phyloP scores from a whole-genome alignment of 2,329 filamentous ascomycete genomes.

The Calonectria crousiana region DNA sequence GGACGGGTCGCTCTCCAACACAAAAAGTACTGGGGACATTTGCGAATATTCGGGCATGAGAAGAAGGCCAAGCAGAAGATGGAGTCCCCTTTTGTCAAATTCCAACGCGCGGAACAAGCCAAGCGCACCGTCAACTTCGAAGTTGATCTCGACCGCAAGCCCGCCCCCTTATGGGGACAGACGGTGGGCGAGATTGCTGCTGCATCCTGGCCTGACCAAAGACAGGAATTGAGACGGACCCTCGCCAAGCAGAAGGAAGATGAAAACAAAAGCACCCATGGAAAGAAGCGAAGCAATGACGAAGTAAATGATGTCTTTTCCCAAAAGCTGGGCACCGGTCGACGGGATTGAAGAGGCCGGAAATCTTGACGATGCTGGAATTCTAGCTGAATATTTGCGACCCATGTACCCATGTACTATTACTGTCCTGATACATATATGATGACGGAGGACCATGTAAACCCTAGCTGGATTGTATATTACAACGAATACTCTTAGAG shows the following conservation, averaged over 20 bases:
- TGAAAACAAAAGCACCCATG: background rate
- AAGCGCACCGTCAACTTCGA: background rate
- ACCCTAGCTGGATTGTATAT: conserved; percentile 21
- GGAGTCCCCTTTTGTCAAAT: conserved; percentile 33
- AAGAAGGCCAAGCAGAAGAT: conserved; percentile 33
- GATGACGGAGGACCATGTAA: background rate
- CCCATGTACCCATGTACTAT: conserved; percentile 24
- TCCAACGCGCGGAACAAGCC: background rate
- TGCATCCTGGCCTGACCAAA: conserved; percentile 25
- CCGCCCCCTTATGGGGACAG: conserved; percentile 14
- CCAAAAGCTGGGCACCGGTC: conserved; percentile 20
- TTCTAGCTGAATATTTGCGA: conserved; percentile 11
- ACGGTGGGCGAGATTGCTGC: conserved; percentile 22
- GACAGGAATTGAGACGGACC: conserved; percentile 15
- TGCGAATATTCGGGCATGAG: conserved; percentile 44
- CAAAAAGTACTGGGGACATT: conserved; percentile 45
- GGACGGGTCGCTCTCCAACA: conserved; percentile 41
- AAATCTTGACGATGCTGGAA: conserved; percentile 1
- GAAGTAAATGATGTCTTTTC: conserved; percentile 26
- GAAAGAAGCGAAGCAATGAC: background rate
- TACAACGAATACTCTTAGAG: conserved; percentile 29
- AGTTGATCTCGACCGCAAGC: conserved; percentile 2
- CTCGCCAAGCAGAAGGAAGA: conserved; percentile 13
- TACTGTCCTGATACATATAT: conserved; percentile 2
- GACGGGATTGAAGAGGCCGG: conserved; percentile 24